Percentiles rank a stretch among this genome's conserved stretches.
phyloP scores from a whole-genome alignment of 1,284 basidiomycete species.

The Cutaneotrichosporon cyanovorans region DNA sequence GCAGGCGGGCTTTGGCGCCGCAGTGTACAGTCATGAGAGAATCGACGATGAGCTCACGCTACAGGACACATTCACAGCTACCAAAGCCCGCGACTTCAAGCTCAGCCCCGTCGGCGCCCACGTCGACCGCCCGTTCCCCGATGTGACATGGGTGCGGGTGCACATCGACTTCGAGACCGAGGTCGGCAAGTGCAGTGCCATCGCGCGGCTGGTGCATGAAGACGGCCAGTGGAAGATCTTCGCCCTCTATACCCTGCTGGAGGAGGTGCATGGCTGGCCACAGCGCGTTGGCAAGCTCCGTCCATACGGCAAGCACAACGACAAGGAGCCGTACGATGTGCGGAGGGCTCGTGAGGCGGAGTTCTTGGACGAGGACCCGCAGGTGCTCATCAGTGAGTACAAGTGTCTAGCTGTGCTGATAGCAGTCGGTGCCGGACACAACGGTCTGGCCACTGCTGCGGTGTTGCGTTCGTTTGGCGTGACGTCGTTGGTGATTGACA shows the following conservation, averaged over 20 bases:
- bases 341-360: constrained; percentile 41
- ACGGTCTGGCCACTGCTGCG: constrained; percentile 57
- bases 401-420: not conserved
- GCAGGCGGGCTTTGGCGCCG: too few relatives aligned
- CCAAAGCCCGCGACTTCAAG: constrained; percentile 45
- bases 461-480: constrained; percentile 55
- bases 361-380: constrained; percentile 46
- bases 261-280: constrained; percentile 53
- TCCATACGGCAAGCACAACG: constrained; percentile 28
- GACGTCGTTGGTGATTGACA: constrained; percentile 53
- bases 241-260: constrained; percentile 56
- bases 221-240: constrained; percentile 55
- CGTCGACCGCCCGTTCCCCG: constrained; percentile 51
- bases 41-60: too few relatives aligned
- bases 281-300: constrained; percentile 48
- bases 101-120: constrained; percentile 44
- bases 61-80: constrained; percentile 44
- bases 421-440: constrained; percentile 57
- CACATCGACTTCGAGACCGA: constrained; percentile 57
- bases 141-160: constrained; percentile 55
- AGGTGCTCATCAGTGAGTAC: constrained; percentile 38
- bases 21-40: too few relatives aligned
- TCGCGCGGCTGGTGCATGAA: constrained; percentile 53
- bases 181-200: constrained; percentile 51
- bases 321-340: constrained; percentile 27